phyloP scores from a whole-genome alignment of 352 stramenopile species.

The Phytophthora europaea region DNA sequence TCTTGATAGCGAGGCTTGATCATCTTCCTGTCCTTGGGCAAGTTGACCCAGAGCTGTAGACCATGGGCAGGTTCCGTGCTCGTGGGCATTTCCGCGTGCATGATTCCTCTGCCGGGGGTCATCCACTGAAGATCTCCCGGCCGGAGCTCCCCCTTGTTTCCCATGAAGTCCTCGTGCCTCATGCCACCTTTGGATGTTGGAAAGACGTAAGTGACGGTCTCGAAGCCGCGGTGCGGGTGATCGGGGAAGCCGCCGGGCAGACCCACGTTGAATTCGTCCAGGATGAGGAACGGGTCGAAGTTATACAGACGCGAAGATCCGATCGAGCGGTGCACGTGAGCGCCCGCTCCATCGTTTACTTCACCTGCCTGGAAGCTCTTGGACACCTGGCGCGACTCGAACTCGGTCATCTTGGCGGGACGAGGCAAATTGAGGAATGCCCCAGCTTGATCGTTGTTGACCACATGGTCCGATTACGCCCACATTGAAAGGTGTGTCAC shows the following conservation, averaged over 20 bases:
- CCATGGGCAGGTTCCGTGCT: slow-evolving; percentile 34
- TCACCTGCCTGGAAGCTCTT: not conserved
- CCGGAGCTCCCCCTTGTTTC: slow-evolving; percentile 52
- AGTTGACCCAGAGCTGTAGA: slow-evolving; percentile 60
- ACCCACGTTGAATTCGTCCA: slow-evolving; percentile 54
- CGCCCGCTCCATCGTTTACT: slow-evolving; percentile 33
- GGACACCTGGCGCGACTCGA: not conserved
- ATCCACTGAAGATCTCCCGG: slow-evolving; percentile 65
- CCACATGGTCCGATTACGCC: not conserved
- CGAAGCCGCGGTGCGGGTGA: slow-evolving; percentile 92
- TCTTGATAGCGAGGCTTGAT: slow-evolving; percentile 54
- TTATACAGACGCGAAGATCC: slow-evolving; percentile 46
- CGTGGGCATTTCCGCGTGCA: slow-evolving; percentile 55
- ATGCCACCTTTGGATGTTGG: slow-evolving; percentile 77
- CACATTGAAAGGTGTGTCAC: not conserved
- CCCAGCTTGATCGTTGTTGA: not conserved
- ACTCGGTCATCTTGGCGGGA: not conserved
- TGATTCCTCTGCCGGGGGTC: slow-evolving; percentile 51
- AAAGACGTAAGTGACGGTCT: slow-evolving; percentile 93
- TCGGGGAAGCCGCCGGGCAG: slow-evolving; percentile 84
- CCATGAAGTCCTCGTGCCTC: slow-evolving; percentile 85
- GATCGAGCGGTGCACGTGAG: slow-evolving; percentile 54
- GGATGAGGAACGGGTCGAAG: slow-evolving; percentile 57
- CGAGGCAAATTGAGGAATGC: too few relatives aligned
- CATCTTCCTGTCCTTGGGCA: slow-evolving; percentile 43